phyloP scores from a whole-genome alignment of 139 green algal species.

The Deuterostichococcus epilithicus region DNA sequence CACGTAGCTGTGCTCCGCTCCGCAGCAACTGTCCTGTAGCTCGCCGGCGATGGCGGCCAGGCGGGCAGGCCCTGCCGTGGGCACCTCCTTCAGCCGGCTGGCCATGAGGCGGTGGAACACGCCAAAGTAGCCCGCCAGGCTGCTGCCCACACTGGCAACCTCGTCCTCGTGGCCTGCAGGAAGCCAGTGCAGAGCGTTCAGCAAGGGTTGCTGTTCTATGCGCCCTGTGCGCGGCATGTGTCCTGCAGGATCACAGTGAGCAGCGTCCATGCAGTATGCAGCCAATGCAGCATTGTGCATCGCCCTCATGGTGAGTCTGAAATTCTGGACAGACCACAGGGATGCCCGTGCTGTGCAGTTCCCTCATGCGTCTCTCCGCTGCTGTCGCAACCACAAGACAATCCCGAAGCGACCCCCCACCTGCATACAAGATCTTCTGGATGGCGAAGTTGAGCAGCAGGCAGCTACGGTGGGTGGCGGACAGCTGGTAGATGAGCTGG shows the following conservation, averaged over 20 bases:
- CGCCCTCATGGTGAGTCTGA: not conserved
- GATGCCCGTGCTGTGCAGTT: not conserved
- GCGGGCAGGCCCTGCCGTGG: not conserved
- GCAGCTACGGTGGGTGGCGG: conserved; percentile 54
- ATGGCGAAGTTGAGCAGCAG: conserved; percentile 82
- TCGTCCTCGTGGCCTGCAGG: conserved; percentile 9
- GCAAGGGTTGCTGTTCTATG: too few relatives aligned
- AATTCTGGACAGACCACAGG: not conserved
- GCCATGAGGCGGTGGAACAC: conserved; percentile 69
- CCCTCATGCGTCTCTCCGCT: not conserved
- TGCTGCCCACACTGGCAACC: conserved; percentile 45
- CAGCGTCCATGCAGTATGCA: too few relatives aligned
- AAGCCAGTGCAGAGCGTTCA: not conserved
- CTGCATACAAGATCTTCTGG: conserved; percentile 65
- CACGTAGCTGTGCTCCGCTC: conserved; percentile 64
- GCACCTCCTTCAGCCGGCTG: conserved; percentile 31
- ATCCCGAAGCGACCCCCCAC: conserved; percentile 12
- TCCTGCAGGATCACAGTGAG: too few relatives aligned
- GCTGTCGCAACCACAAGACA: too few relatives aligned
- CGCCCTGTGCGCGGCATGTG: too few relatives aligned
- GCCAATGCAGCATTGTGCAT: too few relatives aligned
- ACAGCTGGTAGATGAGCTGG: conserved; percentile 74
- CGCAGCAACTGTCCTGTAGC: conserved; percentile 49
- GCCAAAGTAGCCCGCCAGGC: conserved; percentile 67
- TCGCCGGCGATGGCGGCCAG: conserved; percentile 32